A percentile compares a stretch with the other conserved stretches of the same genome.
These are phyloP conservation scores for Seiridium unicorne DNA, from an alignment of 2,329 filamentous ascomycete species.

Conservation along the genomic window DNA sequence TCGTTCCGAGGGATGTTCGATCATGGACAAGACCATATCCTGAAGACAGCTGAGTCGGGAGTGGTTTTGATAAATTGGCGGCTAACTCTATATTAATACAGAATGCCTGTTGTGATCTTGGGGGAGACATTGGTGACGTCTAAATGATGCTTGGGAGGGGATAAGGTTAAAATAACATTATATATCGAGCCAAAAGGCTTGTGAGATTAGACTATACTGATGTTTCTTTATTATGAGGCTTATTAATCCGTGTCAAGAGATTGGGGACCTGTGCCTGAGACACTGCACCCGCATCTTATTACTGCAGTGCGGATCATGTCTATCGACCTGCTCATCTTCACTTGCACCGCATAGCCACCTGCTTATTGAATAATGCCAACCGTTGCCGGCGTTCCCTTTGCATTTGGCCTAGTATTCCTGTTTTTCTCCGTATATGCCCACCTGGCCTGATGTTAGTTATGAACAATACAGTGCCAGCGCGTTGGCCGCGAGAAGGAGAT, in stretches of 20 bases:
- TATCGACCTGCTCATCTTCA: constrained; percentile 4
- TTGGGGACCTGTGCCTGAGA: constrained; percentile 3
- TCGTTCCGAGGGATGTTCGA: no score
- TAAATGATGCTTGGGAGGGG: no score
- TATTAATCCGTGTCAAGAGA: not conserved
- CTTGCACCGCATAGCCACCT: constrained; percentile 4
- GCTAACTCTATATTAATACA: no score
- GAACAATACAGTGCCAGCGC: constrained; percentile 52
- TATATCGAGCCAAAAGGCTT: no score
- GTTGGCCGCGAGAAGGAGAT: constrained; percentile 55
- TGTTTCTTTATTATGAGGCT: no score
- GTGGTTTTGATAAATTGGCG: no score
- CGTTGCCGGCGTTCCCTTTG: constrained; percentile 1
- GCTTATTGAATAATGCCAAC: constrained; percentile 3
- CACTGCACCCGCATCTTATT: constrained; percentile 1
- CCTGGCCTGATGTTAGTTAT: constrained; percentile 53
- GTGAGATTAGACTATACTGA: no score
- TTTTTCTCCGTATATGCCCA: constrained; percentile 31
- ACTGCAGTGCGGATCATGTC: constrained; percentile 1
- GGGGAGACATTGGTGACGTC: no score
- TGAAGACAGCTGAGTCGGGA: no score
- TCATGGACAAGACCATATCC: no score
- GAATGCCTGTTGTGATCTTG: no score
- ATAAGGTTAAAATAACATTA: no score
- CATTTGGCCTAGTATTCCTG: constrained; percentile 13